Conservation (phyloP, 495 filamentous ascomycete genomes). For the Talaromyces liani region DNA sequence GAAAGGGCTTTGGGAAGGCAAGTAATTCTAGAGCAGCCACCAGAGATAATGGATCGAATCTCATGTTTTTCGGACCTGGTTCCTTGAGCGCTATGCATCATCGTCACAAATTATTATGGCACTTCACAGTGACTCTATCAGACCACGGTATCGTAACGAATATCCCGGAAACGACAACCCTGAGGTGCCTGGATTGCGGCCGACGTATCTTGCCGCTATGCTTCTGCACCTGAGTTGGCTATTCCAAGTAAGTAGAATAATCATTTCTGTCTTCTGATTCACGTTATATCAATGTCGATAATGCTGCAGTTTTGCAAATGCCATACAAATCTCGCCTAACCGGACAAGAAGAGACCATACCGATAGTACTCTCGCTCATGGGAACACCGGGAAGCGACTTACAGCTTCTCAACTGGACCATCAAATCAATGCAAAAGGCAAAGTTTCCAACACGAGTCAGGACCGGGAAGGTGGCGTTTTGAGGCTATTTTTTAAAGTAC, state of each 20-base stretch:
- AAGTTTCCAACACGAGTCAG: neutral
- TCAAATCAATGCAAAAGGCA: neutral
- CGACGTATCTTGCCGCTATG: neutral
- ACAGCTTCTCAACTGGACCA: neutral
- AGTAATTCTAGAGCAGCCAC: neutral
- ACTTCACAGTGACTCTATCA: neutral
- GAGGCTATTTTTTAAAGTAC: neutral
- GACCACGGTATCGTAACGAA: neutral
- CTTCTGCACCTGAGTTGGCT: neutral
- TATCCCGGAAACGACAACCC: neutral
- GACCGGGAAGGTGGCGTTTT: neutral
- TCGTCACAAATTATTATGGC: neutral
- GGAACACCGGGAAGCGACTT: neutral
- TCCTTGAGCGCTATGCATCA: neutral
- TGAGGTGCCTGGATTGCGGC: neutral
- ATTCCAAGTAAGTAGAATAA: constrained; percentile 2
- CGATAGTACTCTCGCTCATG: neutral
- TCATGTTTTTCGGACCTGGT: neutral
- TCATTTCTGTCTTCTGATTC: too few relatives aligned
- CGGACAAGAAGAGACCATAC: neutral
- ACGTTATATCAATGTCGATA: too few relatives aligned
- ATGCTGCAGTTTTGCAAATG: neutral
- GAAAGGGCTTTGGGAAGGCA: neutral
- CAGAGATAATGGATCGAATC: neutral
- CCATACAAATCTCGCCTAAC: neutral